Percentiles rank a stretch among this genome's conserved stretches.
These are phyloP conservation scores for Microcos paniculata DNA, from an alignment of 345 rosid species.

Conservation along the genomic window DNA sequence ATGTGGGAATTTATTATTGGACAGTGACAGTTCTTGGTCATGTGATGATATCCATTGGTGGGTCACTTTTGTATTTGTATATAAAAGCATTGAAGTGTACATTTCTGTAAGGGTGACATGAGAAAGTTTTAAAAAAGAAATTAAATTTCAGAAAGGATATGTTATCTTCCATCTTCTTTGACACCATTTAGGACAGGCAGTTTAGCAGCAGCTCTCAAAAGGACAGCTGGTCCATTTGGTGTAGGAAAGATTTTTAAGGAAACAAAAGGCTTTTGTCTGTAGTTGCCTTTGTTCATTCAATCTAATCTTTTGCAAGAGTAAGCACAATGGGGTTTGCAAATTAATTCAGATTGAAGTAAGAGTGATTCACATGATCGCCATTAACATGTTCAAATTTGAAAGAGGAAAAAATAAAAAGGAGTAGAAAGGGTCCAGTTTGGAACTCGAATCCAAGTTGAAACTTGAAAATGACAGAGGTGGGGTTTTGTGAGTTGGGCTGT, in stretches of 20 bases:
- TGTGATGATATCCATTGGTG: neutral
- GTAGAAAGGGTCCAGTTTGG: too few relatives aligned
- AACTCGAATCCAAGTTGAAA: too few relatives aligned
- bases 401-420: too few relatives aligned
- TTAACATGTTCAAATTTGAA: neutral
- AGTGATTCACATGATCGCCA: neutral
- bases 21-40: neutral
- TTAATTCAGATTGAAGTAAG: neutral
- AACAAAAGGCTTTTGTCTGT: neutral
- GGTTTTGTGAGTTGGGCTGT: neutral
- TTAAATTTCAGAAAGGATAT: neutral
- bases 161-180: neutral
- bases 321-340: neutral
- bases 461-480: too few relatives aligned
- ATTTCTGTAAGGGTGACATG: neutral
- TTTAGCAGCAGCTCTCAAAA: neutral
- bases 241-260: neutral
- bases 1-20: conserved; percentile 9
- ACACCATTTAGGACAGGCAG: neutral
- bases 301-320: neutral
- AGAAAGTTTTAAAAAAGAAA: neutral
- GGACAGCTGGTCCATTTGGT: conserved; percentile 6
- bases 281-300: conserved; percentile 5
- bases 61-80: neutral
- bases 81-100: neutral